A percentile compares a stretch with the other conserved stretches of the same genome.
phyloP scores from a whole-genome alignment of 2,329 filamentous ascomycete species.

The Fonsecaea multimorphosa region DNA sequence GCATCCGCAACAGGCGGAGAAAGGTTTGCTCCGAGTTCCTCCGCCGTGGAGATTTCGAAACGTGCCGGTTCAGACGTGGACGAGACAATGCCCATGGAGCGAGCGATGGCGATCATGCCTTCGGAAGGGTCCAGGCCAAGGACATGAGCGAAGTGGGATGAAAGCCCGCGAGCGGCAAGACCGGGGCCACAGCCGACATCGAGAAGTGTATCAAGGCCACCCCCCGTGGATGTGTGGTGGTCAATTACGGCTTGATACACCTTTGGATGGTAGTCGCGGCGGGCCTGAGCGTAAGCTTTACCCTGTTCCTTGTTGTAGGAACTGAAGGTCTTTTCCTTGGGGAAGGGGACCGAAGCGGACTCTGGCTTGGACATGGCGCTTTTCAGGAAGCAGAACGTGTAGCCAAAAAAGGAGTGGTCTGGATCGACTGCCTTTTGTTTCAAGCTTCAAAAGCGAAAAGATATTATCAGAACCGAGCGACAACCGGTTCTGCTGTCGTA shows the following conservation, averaged over 20 bases:
- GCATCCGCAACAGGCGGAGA: constrained; percentile 42
- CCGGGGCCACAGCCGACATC: constrained; percentile 66
- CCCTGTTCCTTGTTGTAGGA: constrained; percentile 55
- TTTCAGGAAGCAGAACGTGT: background rate
- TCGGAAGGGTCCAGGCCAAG: constrained; percentile 59
- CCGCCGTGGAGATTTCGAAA: constrained; percentile 54
- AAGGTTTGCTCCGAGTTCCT: constrained; percentile 49
- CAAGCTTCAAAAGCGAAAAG: too few species aligned
- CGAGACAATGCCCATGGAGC: constrained; percentile 38
- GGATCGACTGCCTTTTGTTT: too few species aligned
- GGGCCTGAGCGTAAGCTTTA: constrained; percentile 51
- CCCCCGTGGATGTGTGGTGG: constrained; percentile 56
- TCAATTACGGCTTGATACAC: constrained; percentile 57
- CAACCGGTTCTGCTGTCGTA: background rate
- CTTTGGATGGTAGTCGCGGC: constrained; percentile 52
- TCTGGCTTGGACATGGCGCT: constrained; percentile 2
- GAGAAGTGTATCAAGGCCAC: constrained; percentile 52
- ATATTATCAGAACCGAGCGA: background rate
- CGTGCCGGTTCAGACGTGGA: constrained; percentile 44
- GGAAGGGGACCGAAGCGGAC: background rate
- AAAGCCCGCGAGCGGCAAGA: constrained; percentile 55
- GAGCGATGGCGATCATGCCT: constrained; percentile 61
- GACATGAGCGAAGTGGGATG: constrained; percentile 52
- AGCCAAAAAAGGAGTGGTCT: background rate
- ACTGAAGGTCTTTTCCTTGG: constrained; percentile 50